These are phyloP conservation scores for Sonneratia caseolaris DNA, from an alignment of 345 rosid genomes.

Conservation along the genomic window DNA sequence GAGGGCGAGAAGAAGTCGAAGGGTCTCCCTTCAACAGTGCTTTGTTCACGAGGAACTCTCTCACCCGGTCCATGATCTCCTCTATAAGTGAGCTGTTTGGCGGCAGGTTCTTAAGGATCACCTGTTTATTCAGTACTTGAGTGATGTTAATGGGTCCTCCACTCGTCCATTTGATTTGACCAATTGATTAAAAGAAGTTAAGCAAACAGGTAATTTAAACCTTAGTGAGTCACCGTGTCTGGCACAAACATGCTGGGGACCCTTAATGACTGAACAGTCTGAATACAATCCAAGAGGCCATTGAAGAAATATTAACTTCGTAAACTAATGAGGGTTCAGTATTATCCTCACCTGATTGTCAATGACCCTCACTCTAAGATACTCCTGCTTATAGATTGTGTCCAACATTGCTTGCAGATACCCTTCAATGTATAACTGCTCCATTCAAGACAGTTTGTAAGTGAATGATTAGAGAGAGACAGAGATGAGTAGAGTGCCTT, in stretches of 20 bases:
- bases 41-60: constrained; percentile 75
- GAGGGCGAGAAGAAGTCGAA: constrained; percentile 47
- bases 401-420: constrained; percentile 96
- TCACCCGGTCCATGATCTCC: constrained; percentile 86
- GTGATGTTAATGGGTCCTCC: not conserved
- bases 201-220: not conserved
- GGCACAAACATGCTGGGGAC: not conserved
- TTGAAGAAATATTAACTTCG: not conserved
- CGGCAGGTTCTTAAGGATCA: constrained; percentile 75
- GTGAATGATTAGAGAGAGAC: constrained; percentile 5
- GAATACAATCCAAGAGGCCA: not conserved
- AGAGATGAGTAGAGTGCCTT: not conserved
- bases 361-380: constrained; percentile 80
- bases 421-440: constrained; percentile 89
- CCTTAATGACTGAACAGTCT: not conserved
- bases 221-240: not conserved
- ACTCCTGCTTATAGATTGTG: constrained; percentile 77
- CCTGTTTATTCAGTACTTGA: constrained; percentile 29
- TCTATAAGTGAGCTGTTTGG: constrained; percentile 81
- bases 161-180: not conserved
- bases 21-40: constrained; percentile 85
- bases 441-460: constrained; percentile 10
- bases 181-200: not conserved
- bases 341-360: constrained; percentile 46
- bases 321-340: not conserved